Conservation (phyloP, 768 basidiomycete genomes). For the Russula olivacea region DNA sequence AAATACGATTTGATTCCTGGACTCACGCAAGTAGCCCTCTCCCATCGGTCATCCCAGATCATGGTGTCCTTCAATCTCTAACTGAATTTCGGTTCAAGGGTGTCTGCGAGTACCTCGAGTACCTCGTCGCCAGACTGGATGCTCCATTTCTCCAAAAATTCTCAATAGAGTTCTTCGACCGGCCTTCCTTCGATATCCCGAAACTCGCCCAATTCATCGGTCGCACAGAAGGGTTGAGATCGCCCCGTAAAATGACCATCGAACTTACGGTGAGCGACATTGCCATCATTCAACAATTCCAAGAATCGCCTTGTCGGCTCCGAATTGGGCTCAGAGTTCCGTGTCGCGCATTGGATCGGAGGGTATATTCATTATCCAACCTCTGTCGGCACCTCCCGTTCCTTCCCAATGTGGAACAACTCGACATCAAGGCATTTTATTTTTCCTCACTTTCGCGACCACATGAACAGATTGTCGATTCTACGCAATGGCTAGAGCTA, state of each 20-base stretch:
- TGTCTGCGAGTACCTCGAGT: background rate
- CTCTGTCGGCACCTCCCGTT: background rate
- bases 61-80: background rate
- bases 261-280: background rate
- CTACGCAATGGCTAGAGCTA: background rate
- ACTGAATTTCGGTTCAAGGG: conserved; percentile 6
- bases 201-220: conserved; percentile 7
- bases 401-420: background rate
- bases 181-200: background rate
- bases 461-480: background rate
- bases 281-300: background rate
- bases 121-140: conserved; percentile 1
- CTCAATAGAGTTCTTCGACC: background rate
- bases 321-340: background rate
- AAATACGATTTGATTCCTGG: background rate
- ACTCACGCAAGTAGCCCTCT: background rate
- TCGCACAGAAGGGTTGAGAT: background rate
- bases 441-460: background rate
- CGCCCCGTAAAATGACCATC: background rate
- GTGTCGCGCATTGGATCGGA: background rate
- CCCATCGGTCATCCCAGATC: background rate
- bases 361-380: background rate
- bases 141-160: background rate
- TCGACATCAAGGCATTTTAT: background rate
- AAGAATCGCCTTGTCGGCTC: background rate